Conservation (phyloP, 1,139 yeast genomes). For the Diutina neorugosa region DNA sequence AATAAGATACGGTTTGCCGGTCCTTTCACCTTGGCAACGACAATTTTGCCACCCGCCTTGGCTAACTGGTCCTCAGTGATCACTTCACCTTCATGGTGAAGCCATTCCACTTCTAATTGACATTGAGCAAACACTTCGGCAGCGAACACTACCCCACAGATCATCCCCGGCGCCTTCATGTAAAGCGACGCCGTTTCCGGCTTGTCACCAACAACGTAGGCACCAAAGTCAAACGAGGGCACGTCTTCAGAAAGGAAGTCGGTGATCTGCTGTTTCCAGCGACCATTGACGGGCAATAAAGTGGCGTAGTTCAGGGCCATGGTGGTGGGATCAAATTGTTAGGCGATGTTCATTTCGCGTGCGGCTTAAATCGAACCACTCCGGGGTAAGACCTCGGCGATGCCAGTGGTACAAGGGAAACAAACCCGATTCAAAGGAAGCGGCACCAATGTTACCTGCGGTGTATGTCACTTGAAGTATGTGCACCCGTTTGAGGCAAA, state of each 20-base stretch:
- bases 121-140: constrained; percentile 76
- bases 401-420: background rate
- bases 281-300: constrained; percentile 60
- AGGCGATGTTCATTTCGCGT: background rate
- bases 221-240: constrained; percentile 91
- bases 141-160: constrained; percentile 89
- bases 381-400: background rate
- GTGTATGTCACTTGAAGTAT: background rate
- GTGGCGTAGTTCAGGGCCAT: constrained; percentile 24
- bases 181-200: constrained; percentile 61
- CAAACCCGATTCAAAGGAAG: background rate
- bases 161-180: constrained; percentile 69
- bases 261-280: constrained; percentile 71
- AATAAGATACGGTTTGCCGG: constrained; percentile 67
- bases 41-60: constrained; percentile 40
- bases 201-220: constrained; percentile 80
- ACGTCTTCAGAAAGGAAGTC: constrained; percentile 77
- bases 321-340: background rate
- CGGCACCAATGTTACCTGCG: background rate
- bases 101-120: constrained; percentile 61
- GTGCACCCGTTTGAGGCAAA: background rate
- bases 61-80: constrained; percentile 32
- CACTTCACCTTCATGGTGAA: constrained; percentile 51
- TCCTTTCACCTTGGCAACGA: constrained; percentile 72
- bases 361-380: background rate